Percentiles rank a stretch among this genome's conserved stretches.
Conservation (phyloP, 2,329 filamentous ascomycete species). For the Diaporthe aspalathi region DNA sequence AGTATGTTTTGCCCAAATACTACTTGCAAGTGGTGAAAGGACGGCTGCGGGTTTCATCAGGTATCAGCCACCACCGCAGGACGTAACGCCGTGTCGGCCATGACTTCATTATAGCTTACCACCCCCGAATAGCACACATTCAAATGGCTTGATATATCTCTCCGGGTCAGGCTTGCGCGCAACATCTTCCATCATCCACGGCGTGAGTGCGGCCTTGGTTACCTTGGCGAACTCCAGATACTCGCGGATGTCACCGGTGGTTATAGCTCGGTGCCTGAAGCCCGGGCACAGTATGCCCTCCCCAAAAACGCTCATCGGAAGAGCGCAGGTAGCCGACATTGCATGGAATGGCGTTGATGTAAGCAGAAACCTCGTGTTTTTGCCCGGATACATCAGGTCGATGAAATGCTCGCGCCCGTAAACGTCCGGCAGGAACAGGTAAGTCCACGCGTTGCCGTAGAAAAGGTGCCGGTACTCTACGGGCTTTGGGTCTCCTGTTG, state of each 20-base stretch:
- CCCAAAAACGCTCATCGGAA: constrained; percentile 39
- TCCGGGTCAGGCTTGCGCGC: constrained; percentile 39
- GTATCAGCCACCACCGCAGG: constrained; percentile 18
- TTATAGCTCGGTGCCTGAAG: constrained; percentile 39
- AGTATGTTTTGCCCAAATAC: constrained; percentile 27
- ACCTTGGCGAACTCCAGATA: constrained; percentile 38
- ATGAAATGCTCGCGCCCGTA: constrained; percentile 23
- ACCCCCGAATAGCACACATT: constrained; percentile 26
- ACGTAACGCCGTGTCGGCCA: background rate
- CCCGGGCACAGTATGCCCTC: constrained; percentile 39
- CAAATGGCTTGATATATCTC: constrained; percentile 27
- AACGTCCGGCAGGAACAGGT: constrained; percentile 24
- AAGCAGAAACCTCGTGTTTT: constrained; percentile 37
- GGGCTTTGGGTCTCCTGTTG: constrained; percentile 41
- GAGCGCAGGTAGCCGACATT: constrained; percentile 32
- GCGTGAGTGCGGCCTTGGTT: constrained; percentile 39
- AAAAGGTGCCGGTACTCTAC: constrained; percentile 28
- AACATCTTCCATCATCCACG: constrained; percentile 42
- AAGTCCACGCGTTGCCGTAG: constrained; percentile 25
- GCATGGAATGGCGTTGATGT: constrained; percentile 41
- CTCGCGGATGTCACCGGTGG: constrained; percentile 37
- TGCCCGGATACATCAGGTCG: constrained; percentile 33
- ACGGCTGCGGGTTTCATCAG: constrained; percentile 16
- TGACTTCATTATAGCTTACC: constrained; percentile 22
- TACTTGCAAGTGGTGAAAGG: constrained; percentile 31